phyloP scores from a whole-genome alignment of 495 filamentous ascomycete genomes.

The Aspergillus affinis region DNA sequence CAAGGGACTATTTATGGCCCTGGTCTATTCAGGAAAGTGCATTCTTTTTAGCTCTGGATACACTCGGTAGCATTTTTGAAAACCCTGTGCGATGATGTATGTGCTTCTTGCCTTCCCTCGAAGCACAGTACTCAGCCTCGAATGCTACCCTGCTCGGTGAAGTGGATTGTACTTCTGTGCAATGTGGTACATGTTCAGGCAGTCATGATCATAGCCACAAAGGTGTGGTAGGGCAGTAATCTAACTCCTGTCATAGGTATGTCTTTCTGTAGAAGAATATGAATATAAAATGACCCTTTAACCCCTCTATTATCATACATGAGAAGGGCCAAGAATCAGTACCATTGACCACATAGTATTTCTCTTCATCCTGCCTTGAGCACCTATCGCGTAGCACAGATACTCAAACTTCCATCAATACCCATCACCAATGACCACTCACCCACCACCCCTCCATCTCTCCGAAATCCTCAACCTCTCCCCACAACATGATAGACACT shows the following conservation, averaged over 20 bases:
- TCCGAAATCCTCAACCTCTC: constrained; percentile 26
- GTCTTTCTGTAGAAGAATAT: background rate
- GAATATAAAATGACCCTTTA: background rate
- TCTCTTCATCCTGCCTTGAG: background rate
- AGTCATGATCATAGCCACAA: too few species aligned
- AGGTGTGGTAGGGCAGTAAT: too few species aligned
- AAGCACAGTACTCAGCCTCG: background rate
- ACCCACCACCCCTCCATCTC: constrained; percentile 9
- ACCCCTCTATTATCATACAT: background rate
- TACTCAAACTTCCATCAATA: background rate
- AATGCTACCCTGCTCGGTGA: background rate
- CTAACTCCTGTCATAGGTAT: background rate
- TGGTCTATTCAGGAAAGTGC: too few species aligned
- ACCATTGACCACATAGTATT: background rate
- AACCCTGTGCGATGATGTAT: background rate
- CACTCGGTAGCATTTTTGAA: background rate
- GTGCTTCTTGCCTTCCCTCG: too few species aligned
- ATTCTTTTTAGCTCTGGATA: background rate
- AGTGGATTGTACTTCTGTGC: background rate
- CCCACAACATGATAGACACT: constrained; percentile 25
- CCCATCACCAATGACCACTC: background rate
- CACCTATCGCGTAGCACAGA: background rate
- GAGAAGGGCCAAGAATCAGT: background rate
- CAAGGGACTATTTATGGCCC: background rate
- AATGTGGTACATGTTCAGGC: too few species aligned